Evolutionary conservation across 192 early-diverging fungal genomes (phyloP), one percentile per base, ranked within the genome.

Genomic region (Mortierella alpina): DNA sequence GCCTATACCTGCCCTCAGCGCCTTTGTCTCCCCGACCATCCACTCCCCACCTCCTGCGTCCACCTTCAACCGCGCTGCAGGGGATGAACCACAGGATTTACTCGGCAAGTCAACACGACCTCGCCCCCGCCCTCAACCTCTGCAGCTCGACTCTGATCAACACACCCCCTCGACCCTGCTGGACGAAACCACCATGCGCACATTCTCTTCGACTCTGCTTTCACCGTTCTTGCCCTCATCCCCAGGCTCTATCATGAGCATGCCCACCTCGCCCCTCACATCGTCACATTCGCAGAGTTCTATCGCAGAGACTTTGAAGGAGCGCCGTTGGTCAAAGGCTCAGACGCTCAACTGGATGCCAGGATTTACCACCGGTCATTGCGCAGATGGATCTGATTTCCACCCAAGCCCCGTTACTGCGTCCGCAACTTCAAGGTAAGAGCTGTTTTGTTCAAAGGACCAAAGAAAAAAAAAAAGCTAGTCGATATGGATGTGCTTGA

Each of bases 301-400:
- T 2, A 65, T 73, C n/a, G 46, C 15, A 59, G 71, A 73, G 8
- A 59, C 62, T 1, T 47, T 65, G 13, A 68, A 50, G 11, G 66
- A 59, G 46, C 45, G 62, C 5, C 71, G 56, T 0, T 59, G 71
- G 46, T 64, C 63, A 12, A 65, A 22, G 58, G 53, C 55, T 17
- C 71, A 73, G 55, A 59, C 55, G 0, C 56, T 65, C 7, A 63
- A 59, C 12, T 73, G 71, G 71, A 68, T 65, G 31, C 56, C 63
- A 51, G 22, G 63, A 22, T 65, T 49, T 20, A 42, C 71, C 45
- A 48, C 44, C n/a, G 61, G 59, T 49, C 49, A 70, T 15, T 54
- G 42, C 42, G 4, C 49, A 53, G 63, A 65, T 15, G 63, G 48
- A 3, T 13, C 42, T 22, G 63, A 67, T 10, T 6, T 44, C 10